These are phyloP conservation scores for Lathyrus tuberosus DNA, from an alignment of 306 rosid species.

Conservation along the genomic window DNA sequence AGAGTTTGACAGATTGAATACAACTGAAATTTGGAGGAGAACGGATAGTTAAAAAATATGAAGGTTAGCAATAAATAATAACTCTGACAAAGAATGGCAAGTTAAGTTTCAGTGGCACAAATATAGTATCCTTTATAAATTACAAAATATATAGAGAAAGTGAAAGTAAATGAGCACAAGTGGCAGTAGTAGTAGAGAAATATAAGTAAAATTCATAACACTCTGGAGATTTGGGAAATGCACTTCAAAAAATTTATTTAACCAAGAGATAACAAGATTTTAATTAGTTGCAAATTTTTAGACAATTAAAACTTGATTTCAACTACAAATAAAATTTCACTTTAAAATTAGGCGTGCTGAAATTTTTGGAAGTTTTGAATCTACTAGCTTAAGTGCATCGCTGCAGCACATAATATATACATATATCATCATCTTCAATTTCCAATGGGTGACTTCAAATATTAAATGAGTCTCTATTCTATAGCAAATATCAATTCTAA, in stretches of 20 bases:
- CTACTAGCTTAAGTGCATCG: no score
- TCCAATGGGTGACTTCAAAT: no score
- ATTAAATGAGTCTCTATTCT: no score
- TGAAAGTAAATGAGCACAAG: not conserved
- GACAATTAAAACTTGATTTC: slow-evolving; percentile 10
- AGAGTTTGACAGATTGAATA: slow-evolving; percentile 3
- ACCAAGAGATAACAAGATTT: slow-evolving; percentile 13
- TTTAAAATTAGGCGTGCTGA: slow-evolving; percentile 31
- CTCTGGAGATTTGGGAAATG: not conserved
- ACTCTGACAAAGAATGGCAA: slow-evolving; percentile 13
- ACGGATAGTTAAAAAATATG: no score
- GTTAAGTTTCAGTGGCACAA: not conserved
- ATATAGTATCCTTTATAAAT: not conserved
- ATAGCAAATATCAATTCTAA: no score
- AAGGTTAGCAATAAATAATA: slow-evolving; percentile 3
- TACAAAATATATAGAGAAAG: not conserved
- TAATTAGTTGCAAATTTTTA: no score
- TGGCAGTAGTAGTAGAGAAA: not conserved
- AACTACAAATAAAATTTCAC: slow-evolving; percentile 18
- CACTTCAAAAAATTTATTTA: slow-evolving; percentile 5
- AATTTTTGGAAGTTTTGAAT: slow-evolving; percentile 42
- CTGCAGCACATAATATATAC: no score
- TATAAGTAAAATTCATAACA: not conserved
- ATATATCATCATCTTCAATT: no score
- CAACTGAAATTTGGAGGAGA: not conserved